phyloP scores from a whole-genome alignment of 352 stramenopile species.

The Globisporangium ultimum region DNA sequence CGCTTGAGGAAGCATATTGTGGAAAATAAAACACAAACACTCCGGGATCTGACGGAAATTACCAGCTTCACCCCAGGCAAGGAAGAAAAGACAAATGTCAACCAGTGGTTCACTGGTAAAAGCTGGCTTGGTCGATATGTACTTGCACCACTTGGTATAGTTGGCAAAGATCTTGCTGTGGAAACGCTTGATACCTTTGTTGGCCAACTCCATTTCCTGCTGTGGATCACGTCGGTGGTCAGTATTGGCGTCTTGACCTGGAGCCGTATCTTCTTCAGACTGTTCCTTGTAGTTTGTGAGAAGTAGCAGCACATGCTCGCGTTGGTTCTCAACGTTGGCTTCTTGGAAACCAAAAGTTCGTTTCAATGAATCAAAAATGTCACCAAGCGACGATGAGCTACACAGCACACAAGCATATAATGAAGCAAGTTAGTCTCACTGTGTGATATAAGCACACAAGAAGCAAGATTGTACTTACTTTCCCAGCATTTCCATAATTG shows the following conservation, averaged over 20 bases:
- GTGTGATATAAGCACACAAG: neutral
- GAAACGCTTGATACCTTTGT: slow-evolving; percentile 76
- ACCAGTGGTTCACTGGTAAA: slow-evolving; percentile 79
- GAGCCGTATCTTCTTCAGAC: slow-evolving; percentile 37
- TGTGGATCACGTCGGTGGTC: slow-evolving; percentile 58
- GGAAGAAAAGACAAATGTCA: slow-evolving; percentile 79
- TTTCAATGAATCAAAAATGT: slow-evolving; percentile 91
- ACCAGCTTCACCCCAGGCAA: slow-evolving; percentile 83
- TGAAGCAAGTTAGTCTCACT: slow-evolving; percentile 12
- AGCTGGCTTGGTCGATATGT: slow-evolving; percentile 72
- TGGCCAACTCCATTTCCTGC: slow-evolving; percentile 65
- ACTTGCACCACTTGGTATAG: slow-evolving; percentile 89
- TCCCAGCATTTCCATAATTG: slow-evolving; percentile 45
- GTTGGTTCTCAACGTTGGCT: slow-evolving; percentile 71
- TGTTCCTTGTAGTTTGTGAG: slow-evolving; percentile 84
- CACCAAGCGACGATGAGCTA: slow-evolving; percentile 44
- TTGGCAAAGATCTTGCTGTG: slow-evolving; percentile 77
- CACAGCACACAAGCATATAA: slow-evolving; percentile 3
- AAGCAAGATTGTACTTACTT: slow-evolving; percentile 31
- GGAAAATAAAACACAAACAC: slow-evolving; percentile 75
- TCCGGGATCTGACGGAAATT: slow-evolving; percentile 85
- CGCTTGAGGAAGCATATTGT: slow-evolving; percentile 72
- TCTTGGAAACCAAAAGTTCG: slow-evolving; percentile 97
- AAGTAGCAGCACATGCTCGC: slow-evolving; percentile 75
- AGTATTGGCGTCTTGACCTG: slow-evolving; percentile 27